Evolutionary conservation across 2,329 filamentous ascomycete genomes (phyloP), one percentile per base, ranked within the genome.

Genomic region (Raffaelea ambrosiae): DNA sequence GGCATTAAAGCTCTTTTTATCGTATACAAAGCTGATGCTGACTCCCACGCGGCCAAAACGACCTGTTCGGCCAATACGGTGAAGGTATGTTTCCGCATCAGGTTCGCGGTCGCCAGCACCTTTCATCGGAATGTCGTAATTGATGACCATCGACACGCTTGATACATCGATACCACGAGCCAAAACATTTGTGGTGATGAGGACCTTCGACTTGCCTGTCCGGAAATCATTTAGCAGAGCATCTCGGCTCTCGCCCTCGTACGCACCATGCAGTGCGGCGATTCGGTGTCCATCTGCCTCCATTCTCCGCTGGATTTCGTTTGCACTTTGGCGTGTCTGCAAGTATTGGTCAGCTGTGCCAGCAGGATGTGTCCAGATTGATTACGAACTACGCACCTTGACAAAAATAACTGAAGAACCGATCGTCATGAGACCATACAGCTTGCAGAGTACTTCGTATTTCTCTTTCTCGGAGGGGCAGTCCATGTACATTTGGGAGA

Each of bases 341-440:
- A 35, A 41, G 20, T 38, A 14, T 8, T 38, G 18, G 35, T 38
- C 35, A 38, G 35, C 16, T 19, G 14, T 9, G 35, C 26, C 13
- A 29, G 7, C 26, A 29, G 26, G 26, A 7, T 7, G 13, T 7
- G 26, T 13, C 7, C 7, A 29, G 13, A 29, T 13, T 13, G 26
- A 29, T 7, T 13, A 29, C 7, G 26, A 40, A 31, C 3, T 41
- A 65, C 72, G 52, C 70, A 90, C 88, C 75, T 84, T 88, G 65
- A 97, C 91, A 61, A 98, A 98, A 58, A 98, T 97, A 61, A 98
- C 95, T 0, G 93, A 97, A 8, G 91, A 95, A 5, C 90, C 90
- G 58, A 97, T 89, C 16, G 90, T 96, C 79, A 98, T 91, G 40
- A 97, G 73, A 49, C 91, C 90, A 63, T 98, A 98, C 51, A 98